These are phyloP conservation scores for Penicillium sp. DNA, from an alignment of 2,329 filamentous ascomycete genomes.

Conservation along the genomic window DNA sequence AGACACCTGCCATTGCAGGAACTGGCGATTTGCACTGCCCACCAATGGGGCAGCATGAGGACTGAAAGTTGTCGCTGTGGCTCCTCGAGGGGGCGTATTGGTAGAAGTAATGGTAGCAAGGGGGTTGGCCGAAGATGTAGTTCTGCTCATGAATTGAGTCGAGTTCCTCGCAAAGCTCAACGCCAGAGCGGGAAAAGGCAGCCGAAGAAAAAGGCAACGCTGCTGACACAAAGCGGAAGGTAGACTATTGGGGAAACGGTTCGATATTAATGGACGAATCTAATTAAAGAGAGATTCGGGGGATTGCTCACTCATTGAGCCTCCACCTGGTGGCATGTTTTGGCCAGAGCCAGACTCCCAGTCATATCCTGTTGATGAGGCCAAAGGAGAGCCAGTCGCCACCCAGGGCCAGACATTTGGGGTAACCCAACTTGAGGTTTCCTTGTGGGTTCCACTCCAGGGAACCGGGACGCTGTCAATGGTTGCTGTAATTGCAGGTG, in stretches of 20 bases:
- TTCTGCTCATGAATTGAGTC: slow-evolving; percentile 11
- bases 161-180: slow-evolving; percentile 34
- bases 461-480: slow-evolving; percentile 66
- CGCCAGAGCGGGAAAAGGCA: slow-evolving; percentile 49
- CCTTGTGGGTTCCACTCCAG: slow-evolving; percentile 54
- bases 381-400: slow-evolving; percentile 52
- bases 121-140: not conserved
- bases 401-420: slow-evolving; percentile 71
- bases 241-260: slow-evolving; percentile 41
- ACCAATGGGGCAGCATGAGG: slow-evolving; percentile 21
- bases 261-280: slow-evolving; percentile 29
- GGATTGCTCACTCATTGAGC: slow-evolving; percentile 62
- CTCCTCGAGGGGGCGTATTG: slow-evolving; percentile 1
- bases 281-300: slow-evolving; percentile 21
- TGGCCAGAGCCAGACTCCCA: slow-evolving; percentile 79
- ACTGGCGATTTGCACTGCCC: slow-evolving; percentile 18
- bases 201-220: slow-evolving; percentile 47
- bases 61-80: slow-evolving; percentile 2
- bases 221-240: slow-evolving; percentile 56
- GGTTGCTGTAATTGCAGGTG: slow-evolving; percentile 64
- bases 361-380: slow-evolving; percentile 55
- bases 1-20: slow-evolving; percentile 16
- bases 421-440: slow-evolving; percentile 51
- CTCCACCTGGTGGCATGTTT: slow-evolving; percentile 70
- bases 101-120: not conserved